Base-by-base conservation (phyloP, 345 rosid genomes). In the Eucalyptus victrix region DNA sequence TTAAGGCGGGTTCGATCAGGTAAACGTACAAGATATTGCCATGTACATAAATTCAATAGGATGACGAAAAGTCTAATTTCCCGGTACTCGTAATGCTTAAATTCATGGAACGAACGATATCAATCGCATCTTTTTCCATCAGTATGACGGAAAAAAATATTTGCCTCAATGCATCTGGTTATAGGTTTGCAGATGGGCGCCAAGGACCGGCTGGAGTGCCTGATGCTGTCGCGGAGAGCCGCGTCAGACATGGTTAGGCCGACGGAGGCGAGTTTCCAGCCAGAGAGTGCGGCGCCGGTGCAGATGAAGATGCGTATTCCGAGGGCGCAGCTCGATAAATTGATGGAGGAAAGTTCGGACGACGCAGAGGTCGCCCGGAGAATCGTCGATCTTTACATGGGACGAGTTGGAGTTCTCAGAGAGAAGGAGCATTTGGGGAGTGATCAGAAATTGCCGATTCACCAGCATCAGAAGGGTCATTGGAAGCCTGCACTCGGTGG, bases 221-320 rank as follows among this genome's bases (percentile, higher is more conserved):
- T 97, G 89, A 96, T 95, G 99, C 89, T 97, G 60, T 93, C 99
- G 1, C 89, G 99, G 87, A 94, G 98, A 91, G 91, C 99, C 5
- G 93, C 90, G 5, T 97, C 99, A 1, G 98, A 98, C 89, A 92
- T 98, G 6, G 49, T 94, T 14, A 34, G 86, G 23, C 93, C 40
- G 49, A 50, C 89, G 89, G 89, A 80, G 10, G 24, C 65, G 30
- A 50, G 88, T n/a, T 42, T 21, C 8, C 16, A 30, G 12, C 44
- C 37, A 30, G 49, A 62, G 51, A 30, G 12, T 50, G 87, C 45
- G 21, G 45, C 86, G 72, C 92, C 90, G 67, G 90, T 86, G 88
- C 93, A 94, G 95, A 87, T 97, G 88, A 97, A 94, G 91, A 72
- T 97, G 94, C 96, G 94, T 90, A 65, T 97, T 45, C 96, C 98